Conservation (phyloP, 2,329 filamentous ascomycete genomes). For the Ascosphaera apis region DNA sequence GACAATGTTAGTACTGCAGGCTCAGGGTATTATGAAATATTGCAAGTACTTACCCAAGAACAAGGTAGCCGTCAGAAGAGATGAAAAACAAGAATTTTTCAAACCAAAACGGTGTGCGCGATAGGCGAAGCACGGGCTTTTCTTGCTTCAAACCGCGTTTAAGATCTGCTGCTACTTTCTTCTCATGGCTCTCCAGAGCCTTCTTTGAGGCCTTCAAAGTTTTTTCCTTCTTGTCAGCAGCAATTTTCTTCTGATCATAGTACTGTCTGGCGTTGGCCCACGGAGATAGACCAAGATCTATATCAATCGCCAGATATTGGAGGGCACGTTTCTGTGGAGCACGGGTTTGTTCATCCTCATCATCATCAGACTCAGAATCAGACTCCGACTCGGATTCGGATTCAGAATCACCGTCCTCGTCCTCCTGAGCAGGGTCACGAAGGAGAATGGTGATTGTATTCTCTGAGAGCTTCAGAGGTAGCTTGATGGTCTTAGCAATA, state of each 20-base stretch:
- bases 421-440: conserved; percentile 43
- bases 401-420: conserved; percentile 34
- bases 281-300: conserved; percentile 58
- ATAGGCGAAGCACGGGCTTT: conserved; percentile 62
- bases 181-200: conserved; percentile 72
- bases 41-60: conserved; percentile 35
- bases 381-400: conserved; percentile 31
- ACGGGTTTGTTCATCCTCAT: conserved; percentile 24
- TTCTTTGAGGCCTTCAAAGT: conserved; percentile 59
- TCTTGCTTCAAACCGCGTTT: conserved; percentile 80
- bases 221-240: conserved; percentile 68
- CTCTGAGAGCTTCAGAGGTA: conserved; percentile 75
- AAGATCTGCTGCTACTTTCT: conserved; percentile 66
- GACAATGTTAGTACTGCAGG: conserved; percentile 2
- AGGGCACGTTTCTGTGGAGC: conserved; percentile 8
- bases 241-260: conserved; percentile 68
- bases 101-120: conserved; percentile 77
- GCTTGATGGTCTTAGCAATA: conserved; percentile 65
- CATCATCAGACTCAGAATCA: conserved; percentile 39
- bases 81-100: conserved; percentile 95
- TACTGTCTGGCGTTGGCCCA: conserved; percentile 85
- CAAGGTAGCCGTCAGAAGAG: conserved; percentile 82
- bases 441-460: conserved; percentile 67
- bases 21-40: not conserved
- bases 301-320: conserved; percentile 46